Evolutionary conservation across 371 early-diverging fungal species (phyloP), one percentile per base, ranked within the genome.

Genomic region (Syncephalastrum monosporum): DNA sequence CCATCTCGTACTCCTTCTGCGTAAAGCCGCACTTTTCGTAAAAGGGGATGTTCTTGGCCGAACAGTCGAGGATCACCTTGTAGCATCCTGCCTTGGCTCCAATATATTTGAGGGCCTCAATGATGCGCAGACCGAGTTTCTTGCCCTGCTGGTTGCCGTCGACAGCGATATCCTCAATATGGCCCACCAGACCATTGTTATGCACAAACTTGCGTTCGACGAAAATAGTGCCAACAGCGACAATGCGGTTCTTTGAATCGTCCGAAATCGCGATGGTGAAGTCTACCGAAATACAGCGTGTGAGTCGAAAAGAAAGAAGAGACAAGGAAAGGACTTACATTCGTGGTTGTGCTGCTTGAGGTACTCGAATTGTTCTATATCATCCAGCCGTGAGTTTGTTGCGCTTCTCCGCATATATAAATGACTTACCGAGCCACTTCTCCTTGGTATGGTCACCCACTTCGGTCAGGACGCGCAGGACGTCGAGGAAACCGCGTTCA

Each of bases 171-270:
- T 98, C 98, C 69, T 91, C 89, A 56, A 92, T 92, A 50, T 91
- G 91, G 3, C 89, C 97, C 25, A 85, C 87, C 48, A 88, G 71
- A 13, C 95, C 98, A 61, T 89, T 90, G 58, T 81, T 75, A 56
- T 92, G 89, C 25, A 97, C 84, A 65, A 99, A 96, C 81, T 99
- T 99, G 60, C 92, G 89, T 72, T 99, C 99, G 27, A 96, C 86
- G 29, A 99, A 69, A 51, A 99, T 75, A 14, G 98, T 96, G 33
- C 98, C 99, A n/a, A 92, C 88, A 4, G 93, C 99, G 27, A 94
- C 92, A 42, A 99, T 85, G 25, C 71, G 61, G 27, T 82, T 64
- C 19, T 67, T 72, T 0, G 72, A 65, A 19, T 85, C 82, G 48
- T 95, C 92, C 50, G 89, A 88, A 52, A 97, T 92, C 13, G 96